Base-by-base conservation (phyloP, 78 protist genomes). In the Protostelium mycophagum region DNA sequence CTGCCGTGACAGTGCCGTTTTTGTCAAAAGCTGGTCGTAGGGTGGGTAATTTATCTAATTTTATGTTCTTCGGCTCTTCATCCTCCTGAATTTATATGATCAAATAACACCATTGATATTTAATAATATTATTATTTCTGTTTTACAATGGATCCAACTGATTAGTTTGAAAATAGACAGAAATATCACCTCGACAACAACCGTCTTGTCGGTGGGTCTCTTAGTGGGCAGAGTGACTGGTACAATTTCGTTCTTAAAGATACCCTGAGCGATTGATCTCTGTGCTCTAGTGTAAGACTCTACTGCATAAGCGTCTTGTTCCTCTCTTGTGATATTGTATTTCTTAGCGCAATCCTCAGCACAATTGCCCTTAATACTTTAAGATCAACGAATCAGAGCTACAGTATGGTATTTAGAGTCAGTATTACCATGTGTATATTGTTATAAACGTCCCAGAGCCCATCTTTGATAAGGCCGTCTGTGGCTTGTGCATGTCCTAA, bases 1-100 rank as follows among this genome's bases (percentile, higher is more conserved):
- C 99, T 0, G 99, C 99, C 1, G 99, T 99, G 36, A 97, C 85
- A 0, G 97, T 94, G 88, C 96, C 96, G 34, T 87, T 89, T 89
- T 93, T 91, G 34, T 95, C 88, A 89, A 97, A 97, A 1, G 91
- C 98, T 35, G 97, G 96, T 87, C 92, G 91, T 35, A 97, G 88
- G 28, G 87, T 39, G 51, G 93, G 90, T 84, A 97, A 51, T 86
- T 93, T 94, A 84, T 94, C 97, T 23, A 83, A 91, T 36, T 91
- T 88, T 34, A 93, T 93, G 37, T 89, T 90, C 86, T 63, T 90
- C 88, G 91, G 93, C 83, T 97, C 98, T 36, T 96, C 98, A 38
- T 95, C 98, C 35, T 93, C 96, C 31, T n/a, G n/a, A n/a, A n/a
- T n/a, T n/a, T n/a, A n/a, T 29, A 29, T 83, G 28, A 29, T 83